Evolutionary conservation across 2,329 filamentous ascomycete genomes (phyloP).

Genomic region (Aspergillus awamori): DNA sequence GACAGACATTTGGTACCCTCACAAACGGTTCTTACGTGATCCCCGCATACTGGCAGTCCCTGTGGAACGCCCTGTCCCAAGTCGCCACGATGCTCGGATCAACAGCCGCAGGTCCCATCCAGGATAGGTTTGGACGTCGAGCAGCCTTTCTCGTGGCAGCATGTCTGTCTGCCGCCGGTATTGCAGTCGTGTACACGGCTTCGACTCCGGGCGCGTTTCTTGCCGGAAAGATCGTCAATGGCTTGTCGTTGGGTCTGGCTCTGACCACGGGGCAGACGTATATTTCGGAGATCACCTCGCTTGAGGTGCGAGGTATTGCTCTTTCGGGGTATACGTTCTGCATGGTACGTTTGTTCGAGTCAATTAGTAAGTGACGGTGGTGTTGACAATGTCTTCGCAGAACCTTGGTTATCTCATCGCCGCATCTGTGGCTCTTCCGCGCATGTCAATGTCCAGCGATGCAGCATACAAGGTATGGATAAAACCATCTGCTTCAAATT

Average conservation of each 20-base stretch:
- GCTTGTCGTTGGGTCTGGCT: not conserved
- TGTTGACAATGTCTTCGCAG: not conserved
- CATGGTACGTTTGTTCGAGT: not conserved
- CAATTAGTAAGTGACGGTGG: no score
- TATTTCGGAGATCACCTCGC: not conserved
- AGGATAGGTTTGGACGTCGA: slow-evolving; percentile 1
- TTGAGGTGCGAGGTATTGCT: not conserved
- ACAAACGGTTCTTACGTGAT: not conserved
- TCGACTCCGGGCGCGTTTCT: slow-evolving; percentile 1
- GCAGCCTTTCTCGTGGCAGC: not conserved
- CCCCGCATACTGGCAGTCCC: slow-evolving; percentile 6
- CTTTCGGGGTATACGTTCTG: slow-evolving; percentile 7
- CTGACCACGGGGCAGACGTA: slow-evolving; percentile 2
- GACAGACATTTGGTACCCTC: not conserved
- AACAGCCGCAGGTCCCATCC: not conserved
- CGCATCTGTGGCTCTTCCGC: not conserved
- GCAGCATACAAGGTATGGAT: slow-evolving; percentile 4
- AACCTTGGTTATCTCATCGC: slow-evolving; percentile 8
- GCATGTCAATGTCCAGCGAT: not conserved
- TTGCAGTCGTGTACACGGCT: slow-evolving; percentile 5
- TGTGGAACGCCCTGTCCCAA: slow-evolving; percentile 10
- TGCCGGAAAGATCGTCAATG: slow-evolving; percentile 5
- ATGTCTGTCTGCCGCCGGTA: not conserved
- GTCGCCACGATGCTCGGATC: slow-evolving; percentile 5
- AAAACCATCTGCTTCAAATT: no score